phyloP scores from a whole-genome alignment of 164 flowering plant genomes.

The Vitis rotundifolia region DNA sequence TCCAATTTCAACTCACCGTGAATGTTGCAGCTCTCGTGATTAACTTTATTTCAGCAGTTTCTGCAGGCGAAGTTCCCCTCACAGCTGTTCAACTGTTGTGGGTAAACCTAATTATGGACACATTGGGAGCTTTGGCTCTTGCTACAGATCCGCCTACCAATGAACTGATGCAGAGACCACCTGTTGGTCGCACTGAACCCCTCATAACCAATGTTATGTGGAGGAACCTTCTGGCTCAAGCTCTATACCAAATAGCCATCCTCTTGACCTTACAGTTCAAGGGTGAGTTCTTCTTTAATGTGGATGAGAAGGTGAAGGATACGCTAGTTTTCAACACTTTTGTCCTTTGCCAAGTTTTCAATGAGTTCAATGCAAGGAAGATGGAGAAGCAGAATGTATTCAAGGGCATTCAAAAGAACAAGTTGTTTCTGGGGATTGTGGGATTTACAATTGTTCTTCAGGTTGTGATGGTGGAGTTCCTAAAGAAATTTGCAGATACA shows the following conservation, averaged over 20 bases:
- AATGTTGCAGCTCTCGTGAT: slow-evolving; percentile 75
- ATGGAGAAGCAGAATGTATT: slow-evolving; percentile 70
- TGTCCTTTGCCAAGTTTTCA: slow-evolving; percentile 74
- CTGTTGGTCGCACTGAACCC: slow-evolving; percentile 65
- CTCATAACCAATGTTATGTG: slow-evolving; percentile 78
- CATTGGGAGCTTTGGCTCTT: slow-evolving; percentile 74
- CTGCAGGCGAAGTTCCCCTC: slow-evolving; percentile 75
- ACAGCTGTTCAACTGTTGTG: slow-evolving; percentile 74
- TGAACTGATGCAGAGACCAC: slow-evolving; percentile 58
- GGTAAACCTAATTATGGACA: slow-evolving; percentile 87
- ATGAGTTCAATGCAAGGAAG: slow-evolving; percentile 69
- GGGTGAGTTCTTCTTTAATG: slow-evolving; percentile 49
- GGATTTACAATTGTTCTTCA: slow-evolving; percentile 58
- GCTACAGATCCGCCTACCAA: slow-evolving; percentile 75
- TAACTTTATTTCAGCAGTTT: slow-evolving; percentile 69
- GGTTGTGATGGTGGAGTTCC: slow-evolving; percentile 70
- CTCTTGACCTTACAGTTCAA: slow-evolving; percentile 57
- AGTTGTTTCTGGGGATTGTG: slow-evolving; percentile 58
- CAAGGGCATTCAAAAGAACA: slow-evolving; percentile 49
- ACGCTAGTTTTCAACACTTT: slow-evolving; percentile 75
- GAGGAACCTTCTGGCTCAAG: slow-evolving; percentile 70
- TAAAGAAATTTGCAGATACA: slow-evolving; percentile 63
- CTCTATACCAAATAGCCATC: slow-evolving; percentile 60
- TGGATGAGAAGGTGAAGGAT: slow-evolving; percentile 39
- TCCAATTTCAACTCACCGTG: slow-evolving; percentile 75